These are phyloP conservation scores for Aspergillus ostianus DNA, from an alignment of 495 filamentous ascomycete species.

Conservation along the genomic window DNA sequence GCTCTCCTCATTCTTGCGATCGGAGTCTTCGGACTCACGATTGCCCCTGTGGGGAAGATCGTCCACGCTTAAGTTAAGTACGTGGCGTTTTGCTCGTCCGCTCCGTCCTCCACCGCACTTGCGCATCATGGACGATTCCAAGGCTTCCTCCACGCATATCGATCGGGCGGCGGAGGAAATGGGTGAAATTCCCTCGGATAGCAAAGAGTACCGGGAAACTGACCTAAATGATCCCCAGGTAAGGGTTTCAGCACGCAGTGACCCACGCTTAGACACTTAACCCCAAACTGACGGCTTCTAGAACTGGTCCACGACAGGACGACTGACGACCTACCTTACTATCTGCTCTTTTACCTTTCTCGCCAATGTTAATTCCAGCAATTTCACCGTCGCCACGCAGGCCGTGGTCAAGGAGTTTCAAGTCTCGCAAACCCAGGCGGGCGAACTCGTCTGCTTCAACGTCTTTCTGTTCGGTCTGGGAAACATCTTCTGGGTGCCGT, in stretches of 20 bases:
- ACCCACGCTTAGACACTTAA: not conserved
- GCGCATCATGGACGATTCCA: not conserved
- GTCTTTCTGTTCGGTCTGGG: conserved; percentile 33
- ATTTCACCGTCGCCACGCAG: conserved; percentile 32
- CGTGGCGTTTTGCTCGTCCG: not conserved
- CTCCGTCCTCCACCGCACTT: not conserved
- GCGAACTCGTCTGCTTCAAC: conserved; percentile 32
- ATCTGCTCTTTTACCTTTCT: conserved; percentile 36
- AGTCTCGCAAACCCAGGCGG: conserved; percentile 27
- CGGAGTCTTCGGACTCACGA: no score
- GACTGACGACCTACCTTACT: conserved; percentile 27
- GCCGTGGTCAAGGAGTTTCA: conserved; percentile 29
- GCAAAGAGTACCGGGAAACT: not conserved
- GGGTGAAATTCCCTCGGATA: not conserved
- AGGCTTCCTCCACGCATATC: conserved; percentile 35
- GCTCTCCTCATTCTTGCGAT: no score
- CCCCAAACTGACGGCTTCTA: conserved; percentile 5
- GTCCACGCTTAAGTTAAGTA: no score
- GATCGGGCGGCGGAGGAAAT: conserved; percentile 10
- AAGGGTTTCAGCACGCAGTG: not conserved
- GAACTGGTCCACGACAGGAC: conserved; percentile 29
- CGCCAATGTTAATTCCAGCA: conserved; percentile 34
- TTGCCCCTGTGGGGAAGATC: no score
- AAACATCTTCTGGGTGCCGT: conserved; percentile 33
- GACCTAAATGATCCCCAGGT: conserved; percentile 21